Percentiles rank a stretch among this genome's conserved stretches.
Conservation (phyloP, 352 stramenopile genomes). For the Phytopythium litorale region DNA sequence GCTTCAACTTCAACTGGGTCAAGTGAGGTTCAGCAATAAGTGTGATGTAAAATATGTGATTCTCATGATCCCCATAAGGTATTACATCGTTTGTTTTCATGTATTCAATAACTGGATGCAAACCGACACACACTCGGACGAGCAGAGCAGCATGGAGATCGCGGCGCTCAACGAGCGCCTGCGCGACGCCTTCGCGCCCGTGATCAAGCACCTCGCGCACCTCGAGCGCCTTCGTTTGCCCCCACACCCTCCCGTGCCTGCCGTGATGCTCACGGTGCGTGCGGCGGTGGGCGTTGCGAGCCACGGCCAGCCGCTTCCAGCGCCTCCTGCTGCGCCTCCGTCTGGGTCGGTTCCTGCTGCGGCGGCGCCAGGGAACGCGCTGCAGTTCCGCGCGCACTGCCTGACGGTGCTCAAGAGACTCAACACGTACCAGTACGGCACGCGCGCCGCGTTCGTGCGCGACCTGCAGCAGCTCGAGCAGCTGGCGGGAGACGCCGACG, state of each 20-base stretch:
- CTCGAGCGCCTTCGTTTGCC: slow-evolving; percentile 11
- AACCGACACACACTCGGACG: no score
- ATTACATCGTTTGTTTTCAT: neutral
- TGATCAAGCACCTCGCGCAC: slow-evolving; percentile 47
- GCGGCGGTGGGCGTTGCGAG: neutral
- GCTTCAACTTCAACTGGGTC: slow-evolving; percentile 45
- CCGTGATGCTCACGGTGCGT: neutral
- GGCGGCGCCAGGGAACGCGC: slow-evolving; percentile 9
- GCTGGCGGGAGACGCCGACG: slow-evolving; percentile 9
- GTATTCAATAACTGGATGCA: neutral
- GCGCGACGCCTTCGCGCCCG: slow-evolving; percentile 48
- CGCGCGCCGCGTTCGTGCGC: slow-evolving; percentile 39
- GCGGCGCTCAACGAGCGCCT: slow-evolving; percentile 66
- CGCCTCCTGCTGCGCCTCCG: neutral
- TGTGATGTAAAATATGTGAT: no score
- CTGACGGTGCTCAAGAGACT: slow-evolving; percentile 38
- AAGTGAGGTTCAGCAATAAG: no score
- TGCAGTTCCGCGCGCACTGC: slow-evolving; percentile 22
- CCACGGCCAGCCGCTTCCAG: neutral
- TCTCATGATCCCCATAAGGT: no score
- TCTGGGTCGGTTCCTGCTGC: neutral
- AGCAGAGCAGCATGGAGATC: slow-evolving; percentile 30
- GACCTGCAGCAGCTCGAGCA: slow-evolving; percentile 47
- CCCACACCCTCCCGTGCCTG: neutral
- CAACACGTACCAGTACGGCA: slow-evolving; percentile 64